These are phyloP conservation scores for Dryas octopetala DNA, from an alignment of 306 rosid species.

Conservation along the genomic window DNA sequence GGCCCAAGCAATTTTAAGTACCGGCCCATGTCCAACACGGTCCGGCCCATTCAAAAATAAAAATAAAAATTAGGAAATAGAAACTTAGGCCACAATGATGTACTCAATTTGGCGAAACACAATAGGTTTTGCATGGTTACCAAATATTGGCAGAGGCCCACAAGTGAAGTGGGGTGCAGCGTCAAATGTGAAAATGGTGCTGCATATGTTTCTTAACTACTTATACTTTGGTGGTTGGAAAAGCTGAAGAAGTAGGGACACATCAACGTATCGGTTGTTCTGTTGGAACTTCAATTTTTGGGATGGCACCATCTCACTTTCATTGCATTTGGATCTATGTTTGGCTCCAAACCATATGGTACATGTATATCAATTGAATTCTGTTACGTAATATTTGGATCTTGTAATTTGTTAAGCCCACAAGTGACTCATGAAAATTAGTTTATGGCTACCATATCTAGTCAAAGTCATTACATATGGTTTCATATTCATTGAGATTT, in stretches of 20 bases:
- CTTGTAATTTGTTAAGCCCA: not conserved
- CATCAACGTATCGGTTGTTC: not conserved
- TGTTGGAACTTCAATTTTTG: not conserved
- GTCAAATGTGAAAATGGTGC: conserved; percentile 9
- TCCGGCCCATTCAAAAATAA: not conserved
- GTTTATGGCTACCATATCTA: too few species aligned
- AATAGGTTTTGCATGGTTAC: not conserved
- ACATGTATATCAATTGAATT: not conserved
- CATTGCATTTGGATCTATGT: not conserved
- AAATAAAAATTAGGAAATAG: not conserved
- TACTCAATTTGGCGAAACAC: not conserved
- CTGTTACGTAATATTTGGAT: not conserved
- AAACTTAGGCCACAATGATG: not conserved
- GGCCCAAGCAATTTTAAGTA: not conserved
- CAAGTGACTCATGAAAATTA: not conserved
- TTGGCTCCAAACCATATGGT: not conserved
- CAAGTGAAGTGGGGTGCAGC: not conserved
- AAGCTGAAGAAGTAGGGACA: conserved; percentile 13
- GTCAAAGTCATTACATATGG: too few species aligned
- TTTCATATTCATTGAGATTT: too few species aligned
- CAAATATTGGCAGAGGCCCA: not conserved
- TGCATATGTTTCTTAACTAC: conserved; percentile 11
- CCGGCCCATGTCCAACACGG: not conserved
- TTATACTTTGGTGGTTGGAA: not conserved
- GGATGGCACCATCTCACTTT: conserved; percentile 12